Base-by-base conservation (phyloP, 2,329 filamentous ascomycete species). In the Lecanicillium sp. region DNA sequence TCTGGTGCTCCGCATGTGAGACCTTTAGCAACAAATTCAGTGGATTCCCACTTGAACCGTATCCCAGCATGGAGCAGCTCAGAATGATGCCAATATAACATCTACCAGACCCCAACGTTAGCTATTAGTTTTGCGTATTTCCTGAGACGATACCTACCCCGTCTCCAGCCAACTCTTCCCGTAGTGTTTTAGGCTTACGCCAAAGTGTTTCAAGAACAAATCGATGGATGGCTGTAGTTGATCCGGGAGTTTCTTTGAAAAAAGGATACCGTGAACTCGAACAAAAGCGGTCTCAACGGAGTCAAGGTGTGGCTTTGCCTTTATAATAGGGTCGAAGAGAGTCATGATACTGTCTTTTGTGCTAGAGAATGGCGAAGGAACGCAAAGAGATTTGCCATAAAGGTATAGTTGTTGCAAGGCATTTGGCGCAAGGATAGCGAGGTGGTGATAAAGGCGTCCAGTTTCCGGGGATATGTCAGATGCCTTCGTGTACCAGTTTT, bases 361-460 rank as follows among this genome's bases (percentile, higher is more conserved):
- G n/a, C 77, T 80, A 0, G 59, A 54, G 42, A 90, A 90, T 0
- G 80, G 78, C 3, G 77, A 68, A 0, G 75, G 65, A 1, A 84
- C 83, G 19, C 78, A 84, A 0, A 90, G 65, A 0, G 79, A 78
- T 44, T 85, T 85, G 0, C 70, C 62, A 46, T 88, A 90, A 43
- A 77, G 85, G 49, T 76, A 87, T 0, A 89, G 58, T 52, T 90
- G 84, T 40, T 82, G 76, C 0, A 87, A 58, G 1, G 73, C 73
- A 43, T 85, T 80, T 0, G 83, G 82, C 0, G 85, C 81, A 0
- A 90, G 57, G 18, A 90, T 89, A 0, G 88, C 90, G 0, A 95
- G 65, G 51, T 95, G 88, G 48, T 96, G 88, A 43, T 95, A 92
- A 0, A 96, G 67, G 0, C 89, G 70, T 0, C 90, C 90, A 0